Conservation (phyloP, 257 asterid genomes). For the Voacanga thouarsii region DNA sequence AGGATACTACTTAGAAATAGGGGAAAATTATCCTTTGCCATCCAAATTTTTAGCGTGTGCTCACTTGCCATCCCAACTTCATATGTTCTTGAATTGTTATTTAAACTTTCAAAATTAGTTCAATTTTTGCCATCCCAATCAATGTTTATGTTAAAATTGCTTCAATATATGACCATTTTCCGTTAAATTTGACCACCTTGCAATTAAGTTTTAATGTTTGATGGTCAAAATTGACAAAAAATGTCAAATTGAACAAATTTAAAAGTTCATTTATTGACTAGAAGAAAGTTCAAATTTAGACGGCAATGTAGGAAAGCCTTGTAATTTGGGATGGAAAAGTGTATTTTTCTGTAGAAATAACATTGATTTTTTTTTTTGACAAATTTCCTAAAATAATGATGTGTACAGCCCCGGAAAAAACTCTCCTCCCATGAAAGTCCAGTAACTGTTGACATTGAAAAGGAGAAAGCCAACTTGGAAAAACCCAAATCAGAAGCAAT, state of each 20-base stretch:
- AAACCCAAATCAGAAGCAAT: slow-evolving; percentile 42
- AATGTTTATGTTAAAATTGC: too few relatives aligned
- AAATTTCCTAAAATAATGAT: slow-evolving; percentile 26
- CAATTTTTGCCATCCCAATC: background rate
- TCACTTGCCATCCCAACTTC: background rate
- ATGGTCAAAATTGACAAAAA: background rate
- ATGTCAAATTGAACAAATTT: background rate
- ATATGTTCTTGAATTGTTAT: background rate
- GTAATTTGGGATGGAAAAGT: background rate
- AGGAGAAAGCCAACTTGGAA: slow-evolving; percentile 38
- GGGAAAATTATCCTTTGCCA: background rate
- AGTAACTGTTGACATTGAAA: slow-evolving; percentile 34
- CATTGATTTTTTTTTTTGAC: slow-evolving; percentile 18
- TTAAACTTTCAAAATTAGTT: background rate
- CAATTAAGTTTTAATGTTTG: background rate
- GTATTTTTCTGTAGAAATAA: background rate
- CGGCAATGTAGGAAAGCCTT: background rate
- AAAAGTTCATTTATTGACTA: background rate
- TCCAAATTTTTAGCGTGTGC: background rate
- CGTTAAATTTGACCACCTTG: too few relatives aligned
- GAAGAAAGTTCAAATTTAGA: background rate
- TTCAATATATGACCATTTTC: background rate
- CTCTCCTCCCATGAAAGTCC: slow-evolving; percentile 50
- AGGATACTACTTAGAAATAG: slow-evolving; percentile 2
- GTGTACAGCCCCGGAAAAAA: slow-evolving; percentile 54